Evolutionary conservation across 2,329 filamentous ascomycete species (phyloP).

Genomic region (Lasiodiplodia gonubiensis): DNA sequence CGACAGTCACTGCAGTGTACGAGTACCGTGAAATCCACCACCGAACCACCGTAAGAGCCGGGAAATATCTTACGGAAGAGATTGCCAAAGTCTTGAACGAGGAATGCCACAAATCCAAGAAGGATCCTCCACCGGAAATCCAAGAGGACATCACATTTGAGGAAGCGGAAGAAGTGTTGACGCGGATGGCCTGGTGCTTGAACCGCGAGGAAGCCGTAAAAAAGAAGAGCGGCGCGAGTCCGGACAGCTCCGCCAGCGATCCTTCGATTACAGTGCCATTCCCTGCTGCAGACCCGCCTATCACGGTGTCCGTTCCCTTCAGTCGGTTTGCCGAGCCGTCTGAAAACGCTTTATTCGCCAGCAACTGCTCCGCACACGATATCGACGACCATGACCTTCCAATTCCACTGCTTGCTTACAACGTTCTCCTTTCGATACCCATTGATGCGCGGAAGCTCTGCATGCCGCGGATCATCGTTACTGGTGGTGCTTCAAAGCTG

Average conservation of each 20-base stretch:
- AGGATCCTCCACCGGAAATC: slow-evolving; percentile 31
- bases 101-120: slow-evolving; percentile 43
- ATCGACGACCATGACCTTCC: slow-evolving; percentile 89
- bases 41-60: slow-evolving; percentile 74
- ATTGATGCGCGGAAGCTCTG: slow-evolving; percentile 83
- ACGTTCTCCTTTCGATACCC: slow-evolving; percentile 74
- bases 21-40: slow-evolving; percentile 84
- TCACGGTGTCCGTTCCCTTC: slow-evolving; percentile 69
- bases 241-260: slow-evolving; percentile 38
- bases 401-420: slow-evolving; percentile 77
- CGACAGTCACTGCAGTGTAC: slow-evolving; percentile 81
- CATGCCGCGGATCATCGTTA: slow-evolving; percentile 87
- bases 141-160: slow-evolving; percentile 62
- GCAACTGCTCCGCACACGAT: slow-evolving; percentile 56
- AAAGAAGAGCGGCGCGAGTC: slow-evolving; percentile 26
- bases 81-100: slow-evolving; percentile 69
- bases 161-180: slow-evolving; percentile 80
- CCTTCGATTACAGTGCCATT: slow-evolving; percentile 45
- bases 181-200: slow-evolving; percentile 77
- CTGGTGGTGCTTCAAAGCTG: slow-evolving; percentile 78
- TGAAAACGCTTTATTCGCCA: slow-evolving; percentile 75
- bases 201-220: slow-evolving; percentile 34
- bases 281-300: slow-evolving; percentile 45
- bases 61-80: slow-evolving; percentile 71
- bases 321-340: slow-evolving; percentile 73